Conservation (phyloP, 352 stramenopile genomes). For the Globisporangium spiculum region DNA sequence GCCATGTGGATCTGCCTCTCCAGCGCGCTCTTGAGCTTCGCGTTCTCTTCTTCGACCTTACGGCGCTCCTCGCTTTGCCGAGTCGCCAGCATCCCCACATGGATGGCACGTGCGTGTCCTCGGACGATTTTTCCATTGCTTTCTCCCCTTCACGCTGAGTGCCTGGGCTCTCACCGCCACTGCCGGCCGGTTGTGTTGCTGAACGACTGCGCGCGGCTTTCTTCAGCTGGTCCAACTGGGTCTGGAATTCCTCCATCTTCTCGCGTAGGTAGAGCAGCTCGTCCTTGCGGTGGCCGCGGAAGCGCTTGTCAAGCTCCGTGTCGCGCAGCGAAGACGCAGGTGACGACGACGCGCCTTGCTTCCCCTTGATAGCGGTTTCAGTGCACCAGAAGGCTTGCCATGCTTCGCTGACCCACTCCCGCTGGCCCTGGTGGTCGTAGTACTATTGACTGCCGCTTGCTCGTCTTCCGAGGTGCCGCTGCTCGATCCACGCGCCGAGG, state of each 20-base stretch:
- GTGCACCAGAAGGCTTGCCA: neutral
- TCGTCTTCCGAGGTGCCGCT: neutral
- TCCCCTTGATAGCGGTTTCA: neutral
- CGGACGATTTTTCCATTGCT: neutral
- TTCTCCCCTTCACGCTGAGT: no score
- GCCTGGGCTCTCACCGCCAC: neutral
- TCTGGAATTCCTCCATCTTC: constrained; percentile 1
- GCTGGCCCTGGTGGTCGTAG: neutral
- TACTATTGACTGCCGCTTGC: neutral
- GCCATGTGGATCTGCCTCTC: constrained; percentile 23
- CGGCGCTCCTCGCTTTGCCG: constrained; percentile 15
- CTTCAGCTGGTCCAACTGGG: neutral
- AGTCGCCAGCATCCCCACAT: neutral
- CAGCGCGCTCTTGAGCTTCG: constrained; percentile 11
- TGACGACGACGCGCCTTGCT: neutral
- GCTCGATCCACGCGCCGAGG: neutral
- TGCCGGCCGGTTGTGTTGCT: neutral
- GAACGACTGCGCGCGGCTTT: neutral
- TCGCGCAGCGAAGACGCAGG: neutral
- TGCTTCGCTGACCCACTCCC: neutral
- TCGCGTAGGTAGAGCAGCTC: constrained; percentile 12
- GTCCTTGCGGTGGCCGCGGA: constrained; percentile 10
- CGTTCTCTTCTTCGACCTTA: constrained; percentile 14
- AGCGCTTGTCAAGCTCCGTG: neutral
- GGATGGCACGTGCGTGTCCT: neutral